Evolutionary conservation across 1,139 yeast species (phyloP).

Genomic region (Geotrichum europaeum): DNA sequence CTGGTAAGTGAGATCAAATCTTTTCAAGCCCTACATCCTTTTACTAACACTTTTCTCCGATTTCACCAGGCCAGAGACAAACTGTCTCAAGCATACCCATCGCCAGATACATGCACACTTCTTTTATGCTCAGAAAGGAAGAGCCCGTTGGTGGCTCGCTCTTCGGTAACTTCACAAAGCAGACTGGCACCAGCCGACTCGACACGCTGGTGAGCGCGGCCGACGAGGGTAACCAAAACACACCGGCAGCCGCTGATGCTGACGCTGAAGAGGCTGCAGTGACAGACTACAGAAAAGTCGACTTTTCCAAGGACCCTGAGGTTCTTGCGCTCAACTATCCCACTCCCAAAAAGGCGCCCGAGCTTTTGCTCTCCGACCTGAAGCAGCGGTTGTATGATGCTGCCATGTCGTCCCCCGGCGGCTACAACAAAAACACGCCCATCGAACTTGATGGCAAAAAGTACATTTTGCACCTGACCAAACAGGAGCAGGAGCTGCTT

Average conservation of each 20-base stretch:
- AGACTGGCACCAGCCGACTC: constrained; percentile 6
- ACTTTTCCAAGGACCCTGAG: constrained; percentile 16
- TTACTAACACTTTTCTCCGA: not conserved
- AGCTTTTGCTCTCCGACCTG: constrained; percentile 59
- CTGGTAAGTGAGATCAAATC: constrained; percentile 2
- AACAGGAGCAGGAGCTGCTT: constrained; percentile 61
- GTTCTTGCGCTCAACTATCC: constrained; percentile 15
- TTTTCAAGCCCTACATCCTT: not conserved
- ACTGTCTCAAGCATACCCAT: constrained; percentile 4
- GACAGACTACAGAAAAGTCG: constrained; percentile 16
- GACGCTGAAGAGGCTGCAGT: not conserved
- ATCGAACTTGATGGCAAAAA: constrained; percentile 46
- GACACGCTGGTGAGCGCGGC: constrained; percentile 8
- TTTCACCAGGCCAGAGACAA: constrained; percentile 5
- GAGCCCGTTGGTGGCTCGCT: constrained; percentile 13
- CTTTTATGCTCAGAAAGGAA: constrained; percentile 8
- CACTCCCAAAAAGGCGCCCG: constrained; percentile 38
- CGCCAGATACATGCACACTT: constrained; percentile 6
- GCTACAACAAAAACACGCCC: constrained; percentile 58
- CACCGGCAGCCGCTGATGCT: not conserved
- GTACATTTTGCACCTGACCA: constrained; percentile 53
- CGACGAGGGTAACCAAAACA: not conserved
- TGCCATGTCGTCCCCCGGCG: constrained; percentile 59
- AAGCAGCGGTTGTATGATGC: constrained; percentile 58
- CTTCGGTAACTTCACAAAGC: constrained; percentile 14